A percentile compares a stretch with the other conserved stretches of the same genome.
Conservation (phyloP, 108 stramenopile genomes). For the Pseudonitzschia multiseries region DNA sequence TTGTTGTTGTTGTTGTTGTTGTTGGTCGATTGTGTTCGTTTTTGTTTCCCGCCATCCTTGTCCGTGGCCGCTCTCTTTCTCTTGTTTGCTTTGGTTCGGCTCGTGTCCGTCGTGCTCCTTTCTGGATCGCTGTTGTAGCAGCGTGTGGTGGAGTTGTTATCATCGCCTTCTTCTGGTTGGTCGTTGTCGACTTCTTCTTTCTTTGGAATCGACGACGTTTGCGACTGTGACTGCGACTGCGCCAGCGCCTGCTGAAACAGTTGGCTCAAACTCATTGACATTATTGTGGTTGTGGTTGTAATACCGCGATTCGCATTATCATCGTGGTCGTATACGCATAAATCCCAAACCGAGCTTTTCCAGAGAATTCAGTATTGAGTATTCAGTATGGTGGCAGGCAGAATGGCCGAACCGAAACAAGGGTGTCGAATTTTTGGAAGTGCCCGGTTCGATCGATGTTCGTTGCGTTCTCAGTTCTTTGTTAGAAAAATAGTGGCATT, state of each 20-base stretch:
- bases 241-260: slow-evolving; percentile 7
- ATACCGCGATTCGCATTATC: background rate
- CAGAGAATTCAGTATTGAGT: no score
- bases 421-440: no score
- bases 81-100: background rate
- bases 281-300: background rate
- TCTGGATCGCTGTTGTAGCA: background rate
- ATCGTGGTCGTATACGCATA: background rate
- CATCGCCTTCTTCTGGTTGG: background rate
- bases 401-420: no score
- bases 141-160: background rate
- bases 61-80: background rate
- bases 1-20: no score
- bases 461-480: no score
- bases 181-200: background rate
- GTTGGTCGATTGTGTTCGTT: no score
- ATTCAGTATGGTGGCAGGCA: no score
- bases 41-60: background rate
- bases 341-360: background rate
- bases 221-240: background rate
- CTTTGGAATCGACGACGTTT: background rate
- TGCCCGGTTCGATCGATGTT: no score
- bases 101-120: background rate
- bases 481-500: no score
- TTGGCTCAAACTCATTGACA: slow-evolving; percentile 4